phyloP scores from a whole-genome alignment of 768 basidiomycete species.

The Lentinula edodes region DNA sequence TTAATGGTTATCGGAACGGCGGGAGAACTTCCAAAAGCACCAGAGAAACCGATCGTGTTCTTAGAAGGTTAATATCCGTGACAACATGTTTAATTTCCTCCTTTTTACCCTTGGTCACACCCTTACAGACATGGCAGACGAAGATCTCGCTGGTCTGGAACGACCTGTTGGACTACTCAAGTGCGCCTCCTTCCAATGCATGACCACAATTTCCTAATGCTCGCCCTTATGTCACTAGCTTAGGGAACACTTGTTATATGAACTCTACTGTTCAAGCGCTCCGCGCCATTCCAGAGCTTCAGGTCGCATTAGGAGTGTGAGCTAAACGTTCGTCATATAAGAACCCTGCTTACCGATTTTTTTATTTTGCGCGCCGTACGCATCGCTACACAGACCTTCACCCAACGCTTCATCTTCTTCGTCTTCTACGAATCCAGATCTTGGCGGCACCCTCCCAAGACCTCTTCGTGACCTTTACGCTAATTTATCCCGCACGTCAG shows the following conservation, averaged over 20 bases:
- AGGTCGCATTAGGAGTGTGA: conserved; percentile 59
- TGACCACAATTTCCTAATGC: background rate
- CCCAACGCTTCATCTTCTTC: conserved; percentile 15
- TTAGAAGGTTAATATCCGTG: conserved; percentile 59
- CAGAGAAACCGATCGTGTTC: conserved; percentile 72
- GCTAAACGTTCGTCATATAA: conserved; percentile 14
- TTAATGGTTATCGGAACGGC: conserved; percentile 94
- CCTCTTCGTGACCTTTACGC: conserved; percentile 64
- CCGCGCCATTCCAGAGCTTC: conserved; percentile 86
- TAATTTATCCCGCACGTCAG: conserved; percentile 71
- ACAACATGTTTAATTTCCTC: background rate
- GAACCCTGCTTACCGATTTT: background rate
- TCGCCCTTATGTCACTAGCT: conserved; percentile 23
- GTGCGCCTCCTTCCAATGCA: conserved; percentile 26
- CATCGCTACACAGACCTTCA: background rate
- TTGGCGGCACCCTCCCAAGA: conserved; percentile 26
- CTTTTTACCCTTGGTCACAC: background rate
- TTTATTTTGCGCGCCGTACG: background rate
- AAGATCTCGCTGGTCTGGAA: conserved; percentile 70
- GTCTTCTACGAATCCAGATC: conserved; percentile 33
- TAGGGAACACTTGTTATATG: conserved; percentile 98
- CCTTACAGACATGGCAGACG: conserved; percentile 74
- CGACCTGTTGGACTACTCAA: conserved; percentile 82
- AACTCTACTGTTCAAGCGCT: conserved; percentile 94
- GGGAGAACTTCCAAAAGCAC: conserved; percentile 87